Percentiles rank a stretch among this genome's conserved stretches.
Evolutionary conservation across 805 yeast species (phyloP).

Genomic region (Candida tibetensis): DNA sequence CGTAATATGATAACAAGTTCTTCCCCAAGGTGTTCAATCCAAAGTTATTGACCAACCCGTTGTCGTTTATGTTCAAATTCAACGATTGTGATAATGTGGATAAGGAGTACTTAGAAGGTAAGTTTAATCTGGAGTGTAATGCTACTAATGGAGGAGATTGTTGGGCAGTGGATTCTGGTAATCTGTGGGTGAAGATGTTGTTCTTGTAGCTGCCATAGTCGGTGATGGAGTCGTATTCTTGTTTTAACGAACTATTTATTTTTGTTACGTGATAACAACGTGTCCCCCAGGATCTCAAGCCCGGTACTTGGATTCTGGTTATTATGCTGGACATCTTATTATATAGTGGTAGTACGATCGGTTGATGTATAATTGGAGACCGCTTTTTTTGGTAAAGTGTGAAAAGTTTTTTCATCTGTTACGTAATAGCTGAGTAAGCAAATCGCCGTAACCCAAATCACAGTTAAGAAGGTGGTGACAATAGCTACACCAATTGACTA

Average conservation of each 20-base stretch:
- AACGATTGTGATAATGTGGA: constrained; percentile 79
- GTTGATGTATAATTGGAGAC: background rate
- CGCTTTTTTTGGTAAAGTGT: background rate
- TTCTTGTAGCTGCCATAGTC: constrained; percentile 42
- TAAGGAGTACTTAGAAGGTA: constrained; percentile 55
- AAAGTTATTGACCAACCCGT: constrained; percentile 60
- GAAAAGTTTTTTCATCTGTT: background rate
- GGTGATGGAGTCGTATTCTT: constrained; percentile 29
- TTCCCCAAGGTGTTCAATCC: constrained; percentile 84
- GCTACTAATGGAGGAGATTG: constrained; percentile 74
- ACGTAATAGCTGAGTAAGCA: background rate
- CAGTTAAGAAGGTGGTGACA: no score
- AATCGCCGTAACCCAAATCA: no score
- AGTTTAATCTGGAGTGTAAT: constrained; percentile 69
- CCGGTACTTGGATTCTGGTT: background rate
- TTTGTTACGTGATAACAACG: constrained; percentile 1
- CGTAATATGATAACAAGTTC: constrained; percentile 69
- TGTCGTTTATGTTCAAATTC: constrained; percentile 49
- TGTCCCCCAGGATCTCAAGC: background rate
- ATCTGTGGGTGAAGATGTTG: constrained; percentile 42
- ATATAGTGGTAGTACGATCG: background rate
- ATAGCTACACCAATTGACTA: no score
- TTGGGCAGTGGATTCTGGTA: constrained; percentile 46
- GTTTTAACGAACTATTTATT: constrained; percentile 20
- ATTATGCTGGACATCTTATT: background rate